Evolutionary conservation across 371 early-diverging fungal genomes (phyloP).

Genomic region (Fennellomyces sp.): DNA sequence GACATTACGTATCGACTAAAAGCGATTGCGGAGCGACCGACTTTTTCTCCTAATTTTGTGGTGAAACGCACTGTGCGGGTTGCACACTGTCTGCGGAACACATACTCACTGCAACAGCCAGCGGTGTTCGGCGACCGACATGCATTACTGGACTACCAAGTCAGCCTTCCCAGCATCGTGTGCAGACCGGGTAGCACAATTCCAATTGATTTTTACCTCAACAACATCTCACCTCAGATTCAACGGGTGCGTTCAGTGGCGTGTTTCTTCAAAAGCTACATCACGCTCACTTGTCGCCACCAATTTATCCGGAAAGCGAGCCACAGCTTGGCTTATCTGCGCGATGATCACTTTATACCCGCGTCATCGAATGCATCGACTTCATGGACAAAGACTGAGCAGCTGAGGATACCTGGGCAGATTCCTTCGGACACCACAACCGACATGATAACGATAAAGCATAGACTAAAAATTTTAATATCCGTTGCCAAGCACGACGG

Average conservation of each 20-base stretch:
- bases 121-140: slow-evolving; percentile 32
- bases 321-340: slow-evolving; percentile 19
- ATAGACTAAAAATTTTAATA: slow-evolving; percentile 37
- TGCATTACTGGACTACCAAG: slow-evolving; percentile 35
- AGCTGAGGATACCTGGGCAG: slow-evolving; percentile 22
- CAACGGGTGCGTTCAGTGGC: slow-evolving; percentile 24
- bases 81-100: background rate
- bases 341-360: slow-evolving; percentile 30
- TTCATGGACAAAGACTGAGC: slow-evolving; percentile 26
- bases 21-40: slow-evolving; percentile 39
- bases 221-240: slow-evolving; percentile 30
- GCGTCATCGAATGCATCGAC: background rate
- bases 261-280: slow-evolving; percentile 32
- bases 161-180: slow-evolving; percentile 38
- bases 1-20: slow-evolving; percentile 30
- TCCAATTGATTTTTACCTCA: slow-evolving; percentile 40
- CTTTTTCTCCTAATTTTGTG: slow-evolving; percentile 31
- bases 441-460: slow-evolving; percentile 35
- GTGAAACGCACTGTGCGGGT: slow-evolving; percentile 23
- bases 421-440: slow-evolving; percentile 22
- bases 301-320: slow-evolving; percentile 20
- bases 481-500: slow-evolving; percentile 32
- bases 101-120: background rate
- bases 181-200: slow-evolving; percentile 30
- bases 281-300: slow-evolving; percentile 8